phyloP scores from a whole-genome alignment of 768 basidiomycete species.

The Termitomyces eurrhizus region DNA sequence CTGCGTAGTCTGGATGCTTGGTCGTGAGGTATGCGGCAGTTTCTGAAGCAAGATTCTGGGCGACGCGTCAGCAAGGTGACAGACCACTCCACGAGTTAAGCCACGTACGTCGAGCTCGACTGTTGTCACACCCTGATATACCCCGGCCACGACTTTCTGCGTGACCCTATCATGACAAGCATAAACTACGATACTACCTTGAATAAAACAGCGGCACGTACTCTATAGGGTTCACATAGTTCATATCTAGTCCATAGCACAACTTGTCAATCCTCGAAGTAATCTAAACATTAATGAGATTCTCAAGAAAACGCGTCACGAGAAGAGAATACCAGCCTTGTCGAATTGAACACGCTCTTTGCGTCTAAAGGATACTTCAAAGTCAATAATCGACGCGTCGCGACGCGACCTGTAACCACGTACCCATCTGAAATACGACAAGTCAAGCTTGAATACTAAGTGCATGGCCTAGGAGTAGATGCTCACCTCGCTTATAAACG shows the following conservation, averaged over 20 bases:
- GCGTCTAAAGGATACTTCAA: slow-evolving; percentile 42
- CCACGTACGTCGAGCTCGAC: slow-evolving; percentile 88
- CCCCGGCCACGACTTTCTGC: slow-evolving; percentile 90
- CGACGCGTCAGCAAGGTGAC: background rate
- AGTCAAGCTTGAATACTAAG: slow-evolving; percentile 6
- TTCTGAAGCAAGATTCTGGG: slow-evolving; percentile 93
- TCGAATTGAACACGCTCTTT: slow-evolving; percentile 94
- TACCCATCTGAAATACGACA: slow-evolving; percentile 39
- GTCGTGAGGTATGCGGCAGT: slow-evolving; percentile 98
- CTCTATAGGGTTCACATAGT: slow-evolving; percentile 94
- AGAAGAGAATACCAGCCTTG: slow-evolving; percentile 51
- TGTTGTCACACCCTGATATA: slow-evolving; percentile 95
- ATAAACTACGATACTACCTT: background rate
- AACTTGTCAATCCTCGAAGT: slow-evolving; percentile 85
- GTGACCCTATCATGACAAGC: slow-evolving; percentile 54
- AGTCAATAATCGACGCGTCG: slow-evolving; percentile 29
- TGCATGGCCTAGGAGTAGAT: background rate
- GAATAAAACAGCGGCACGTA: slow-evolving; percentile 27
- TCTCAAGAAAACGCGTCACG: slow-evolving; percentile 4
- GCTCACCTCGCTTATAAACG: slow-evolving; percentile 39
- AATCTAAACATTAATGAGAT: slow-evolving; percentile 47
- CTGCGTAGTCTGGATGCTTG: slow-evolving; percentile 95
- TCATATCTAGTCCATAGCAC: slow-evolving; percentile 91
- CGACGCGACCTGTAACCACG: slow-evolving; percentile 30
- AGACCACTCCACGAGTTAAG: background rate